Base-by-base conservation (phyloP, 1,284 basidiomycete genomes). In the Phylloporus sp. region DNA sequence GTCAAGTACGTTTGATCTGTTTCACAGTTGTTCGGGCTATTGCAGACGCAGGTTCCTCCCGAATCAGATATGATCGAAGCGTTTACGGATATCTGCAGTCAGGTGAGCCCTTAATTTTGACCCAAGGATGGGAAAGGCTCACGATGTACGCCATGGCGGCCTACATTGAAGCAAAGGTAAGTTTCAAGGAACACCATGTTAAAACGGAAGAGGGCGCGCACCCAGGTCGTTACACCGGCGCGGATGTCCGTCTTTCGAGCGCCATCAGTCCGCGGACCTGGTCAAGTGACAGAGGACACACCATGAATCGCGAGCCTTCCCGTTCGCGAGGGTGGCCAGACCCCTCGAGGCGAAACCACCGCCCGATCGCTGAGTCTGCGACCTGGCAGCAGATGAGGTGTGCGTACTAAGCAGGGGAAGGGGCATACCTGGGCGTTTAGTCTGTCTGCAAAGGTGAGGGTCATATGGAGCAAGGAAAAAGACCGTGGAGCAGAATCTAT, bases 271-370 rank as follows among this genome's bases (percentile, higher is more conserved):
- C 63, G 56, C 20, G 37, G 41, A 63, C 56, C 47, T 25, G 39
- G 52, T 43, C 37, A 10, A 35, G 29, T 45, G 14, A 41, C 12
- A 39, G 8, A 56, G 5, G 35, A 83, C 89, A 70, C 62, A 91
- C 90, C 72, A 89, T 85, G 74, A 96, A 96, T 66, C 89, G 85
- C 32, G 94, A 92, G 35, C 93, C 94, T 65, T 84, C 81, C 68
- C 95, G 89, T 77, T 92, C 91, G 66, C 88, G 88, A 37, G 88
- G 85, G 76, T 91, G 92, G 29, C 94, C 94, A 52, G 89, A 92
- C 17, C 94, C 94, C 73, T 96, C 94, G 39, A 97, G 85, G 62
- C 89, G 86, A 84, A 97, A 96, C 89, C 92, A 94, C 75, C 88
- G 84, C 62, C 95, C 95, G 45, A 94, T 83, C 65, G 83, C 81